These are phyloP conservation scores for Cercophora newfieldiana DNA, from an alignment of 495 filamentous ascomycete species.

Conservation along the genomic window DNA sequence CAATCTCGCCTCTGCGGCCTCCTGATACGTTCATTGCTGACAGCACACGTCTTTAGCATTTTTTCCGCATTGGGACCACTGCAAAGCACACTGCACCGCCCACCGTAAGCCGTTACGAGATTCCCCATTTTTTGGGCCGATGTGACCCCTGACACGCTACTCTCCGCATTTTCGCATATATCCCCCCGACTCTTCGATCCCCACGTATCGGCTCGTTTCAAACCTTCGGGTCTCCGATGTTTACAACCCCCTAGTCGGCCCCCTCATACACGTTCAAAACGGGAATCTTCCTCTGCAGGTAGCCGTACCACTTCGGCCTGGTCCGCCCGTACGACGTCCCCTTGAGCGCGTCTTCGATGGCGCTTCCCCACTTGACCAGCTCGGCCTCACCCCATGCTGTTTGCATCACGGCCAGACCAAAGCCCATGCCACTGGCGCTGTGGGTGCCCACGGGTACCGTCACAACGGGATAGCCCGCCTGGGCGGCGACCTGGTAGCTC, in stretches of 20 bases:
- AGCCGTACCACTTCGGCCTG: constrained; percentile 26
- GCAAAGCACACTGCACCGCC: background rate
- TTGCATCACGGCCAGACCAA: constrained; percentile 64
- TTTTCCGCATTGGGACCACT: background rate
- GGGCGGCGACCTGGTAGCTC: constrained; percentile 54
- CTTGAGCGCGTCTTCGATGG: constrained; percentile 60
- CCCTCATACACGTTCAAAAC: constrained; percentile 26
- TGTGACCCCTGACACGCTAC: background rate
- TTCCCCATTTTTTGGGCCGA: background rate
- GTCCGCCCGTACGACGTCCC: constrained; percentile 20
- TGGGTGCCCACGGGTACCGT: constrained; percentile 63
- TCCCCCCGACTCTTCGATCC: background rate
- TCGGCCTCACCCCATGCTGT: constrained; percentile 64
- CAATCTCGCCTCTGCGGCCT: background rate
- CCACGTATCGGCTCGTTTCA: too few relatives aligned
- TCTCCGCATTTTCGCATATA: background rate
- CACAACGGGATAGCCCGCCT: constrained; percentile 69
- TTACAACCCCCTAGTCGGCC: constrained; percentile 10
- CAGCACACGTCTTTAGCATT: background rate
- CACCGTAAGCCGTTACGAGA: background rate
- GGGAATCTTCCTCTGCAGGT: constrained; percentile 25
- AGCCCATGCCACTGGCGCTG: constrained; percentile 63
- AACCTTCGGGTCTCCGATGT: too few relatives aligned
- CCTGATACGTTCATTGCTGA: background rate
- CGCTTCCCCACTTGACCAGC: constrained; percentile 64